These are phyloP conservation scores for Yarrowia deformans DNA, from an alignment of 805 yeast genomes.

Conservation along the genomic window DNA sequence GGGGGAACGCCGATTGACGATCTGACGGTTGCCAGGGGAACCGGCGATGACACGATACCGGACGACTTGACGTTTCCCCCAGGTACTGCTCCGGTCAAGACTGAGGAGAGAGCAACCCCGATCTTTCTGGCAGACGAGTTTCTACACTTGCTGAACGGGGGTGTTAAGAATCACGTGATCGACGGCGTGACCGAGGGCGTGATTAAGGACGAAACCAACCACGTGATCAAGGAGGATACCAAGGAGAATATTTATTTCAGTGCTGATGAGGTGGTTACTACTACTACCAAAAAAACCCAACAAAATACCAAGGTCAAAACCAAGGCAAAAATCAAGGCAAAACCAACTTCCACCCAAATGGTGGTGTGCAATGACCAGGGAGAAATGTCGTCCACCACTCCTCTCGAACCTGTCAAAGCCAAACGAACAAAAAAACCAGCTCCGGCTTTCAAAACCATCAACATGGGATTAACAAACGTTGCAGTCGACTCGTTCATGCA, in stretches of 20 bases:
- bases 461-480: slow-evolving; percentile 45
- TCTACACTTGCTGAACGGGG: slow-evolving; percentile 8
- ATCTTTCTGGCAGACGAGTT: slow-evolving; percentile 25
- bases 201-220: too few species aligned
- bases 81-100: neutral
- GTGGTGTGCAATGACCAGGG: neutral
- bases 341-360: neutral
- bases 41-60: too few species aligned
- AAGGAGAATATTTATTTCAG: neutral
- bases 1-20: neutral
- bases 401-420: neutral
- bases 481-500: slow-evolving; percentile 54
- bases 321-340: too few species aligned
- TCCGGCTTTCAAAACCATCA: slow-evolving; percentile 50
- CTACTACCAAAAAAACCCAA: neutral
- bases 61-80: too few species aligned
- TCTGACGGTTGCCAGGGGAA: neutral
- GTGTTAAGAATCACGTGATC: neutral
- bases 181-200: too few species aligned
- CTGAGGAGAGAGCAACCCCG: neutral
- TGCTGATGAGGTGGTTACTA: neutral
- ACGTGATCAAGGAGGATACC: too few species aligned
- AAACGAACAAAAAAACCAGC: slow-evolving; percentile 38
- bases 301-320: too few species aligned
- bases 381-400: neutral